Percentiles rank a stretch among this genome's conserved stretches.
Evolutionary conservation across 306 rosid species (phyloP).

Genomic region (Fragaria ananassa): DNA sequence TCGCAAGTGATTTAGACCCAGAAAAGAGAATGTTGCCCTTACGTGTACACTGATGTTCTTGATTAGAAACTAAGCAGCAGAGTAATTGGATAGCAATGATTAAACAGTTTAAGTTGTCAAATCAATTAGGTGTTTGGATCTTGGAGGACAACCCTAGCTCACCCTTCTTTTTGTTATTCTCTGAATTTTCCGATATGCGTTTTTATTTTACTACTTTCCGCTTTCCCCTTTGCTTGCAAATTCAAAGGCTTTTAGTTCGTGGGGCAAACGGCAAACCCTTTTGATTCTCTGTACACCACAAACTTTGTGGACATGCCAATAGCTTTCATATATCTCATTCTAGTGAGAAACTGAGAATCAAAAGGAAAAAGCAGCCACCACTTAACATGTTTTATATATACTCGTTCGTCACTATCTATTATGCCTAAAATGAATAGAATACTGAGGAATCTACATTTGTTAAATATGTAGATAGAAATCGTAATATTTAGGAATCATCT

Average conservation of each 20-base stretch:
- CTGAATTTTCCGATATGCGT: conserved; percentile 19
- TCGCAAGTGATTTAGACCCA: background rate
- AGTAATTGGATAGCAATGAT: conserved; percentile 9
- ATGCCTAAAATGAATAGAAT: background rate
- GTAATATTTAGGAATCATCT: background rate
- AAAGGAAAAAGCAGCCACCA: conserved; percentile 30
- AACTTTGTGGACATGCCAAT: conserved; percentile 12
- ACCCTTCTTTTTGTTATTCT: conserved; percentile 10
- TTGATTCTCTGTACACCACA: conserved; percentile 28
- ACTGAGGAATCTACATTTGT: background rate
- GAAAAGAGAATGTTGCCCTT: conserved; percentile 1
- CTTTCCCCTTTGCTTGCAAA: background rate
- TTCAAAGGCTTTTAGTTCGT: conserved; percentile 11
- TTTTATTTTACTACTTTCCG: background rate
- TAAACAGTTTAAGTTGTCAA: conserved; percentile 21
- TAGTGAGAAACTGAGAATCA: conserved; percentile 27
- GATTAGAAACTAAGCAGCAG: background rate
- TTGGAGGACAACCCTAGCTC: conserved; percentile 47
- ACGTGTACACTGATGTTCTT: background rate
- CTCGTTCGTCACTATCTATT: conserved; percentile 20
- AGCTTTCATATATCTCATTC: conserved; percentile 4
- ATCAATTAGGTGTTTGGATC: conserved; percentile 40
- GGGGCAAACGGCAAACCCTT: conserved; percentile 9
- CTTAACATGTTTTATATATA: conserved; percentile 26
- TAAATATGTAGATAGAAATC: background rate